These are phyloP conservation scores for Petunia hybrid DNA, from an alignment of 305 asterid species.

Conservation along the genomic window DNA sequence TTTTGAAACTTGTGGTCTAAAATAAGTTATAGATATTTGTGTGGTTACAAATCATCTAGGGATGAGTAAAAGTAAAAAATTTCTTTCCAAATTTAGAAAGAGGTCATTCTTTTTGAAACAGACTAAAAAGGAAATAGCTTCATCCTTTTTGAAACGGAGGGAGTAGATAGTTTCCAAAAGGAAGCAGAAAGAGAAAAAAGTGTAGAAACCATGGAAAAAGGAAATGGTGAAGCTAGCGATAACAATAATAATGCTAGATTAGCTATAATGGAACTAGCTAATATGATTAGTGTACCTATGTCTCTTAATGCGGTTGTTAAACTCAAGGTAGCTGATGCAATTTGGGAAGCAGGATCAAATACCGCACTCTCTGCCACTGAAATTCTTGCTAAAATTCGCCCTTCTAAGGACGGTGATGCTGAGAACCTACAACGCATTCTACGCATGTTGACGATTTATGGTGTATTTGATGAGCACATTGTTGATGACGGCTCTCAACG, in stretches of 20 bases:
- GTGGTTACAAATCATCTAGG: too few relatives aligned
- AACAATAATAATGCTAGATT: conserved; percentile 17
- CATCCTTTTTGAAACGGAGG: too few relatives aligned
- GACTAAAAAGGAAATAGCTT: too few relatives aligned
- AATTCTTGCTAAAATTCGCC: conserved; percentile 31
- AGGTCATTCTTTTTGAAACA: too few relatives aligned
- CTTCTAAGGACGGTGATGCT: conserved; percentile 32
- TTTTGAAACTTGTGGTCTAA: too few relatives aligned
- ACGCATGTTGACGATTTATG: conserved; percentile 39
- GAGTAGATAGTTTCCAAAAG: too few relatives aligned
- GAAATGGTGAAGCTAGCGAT: too few relatives aligned
- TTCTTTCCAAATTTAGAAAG: too few relatives aligned
- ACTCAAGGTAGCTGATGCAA: conserved; percentile 40
- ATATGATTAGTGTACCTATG: conserved; percentile 44
- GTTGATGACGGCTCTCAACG: conserved; percentile 10
- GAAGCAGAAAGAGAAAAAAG: too few relatives aligned
- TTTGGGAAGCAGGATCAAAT: conserved; percentile 41
- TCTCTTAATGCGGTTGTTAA: conserved; percentile 39
- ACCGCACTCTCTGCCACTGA: conserved; percentile 37
- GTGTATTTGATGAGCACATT: conserved; percentile 36
- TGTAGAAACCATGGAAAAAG: too few relatives aligned
- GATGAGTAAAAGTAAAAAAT: too few relatives aligned
- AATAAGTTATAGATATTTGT: too few relatives aligned
- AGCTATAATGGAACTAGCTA: conserved; percentile 40
- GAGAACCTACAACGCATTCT: conserved; percentile 38